Percentiles rank a stretch among this genome's conserved stretches.
These are phyloP conservation scores for Alternaria ventricosa DNA, from an alignment of 2,329 filamentous ascomycete species.

Conservation along the genomic window DNA sequence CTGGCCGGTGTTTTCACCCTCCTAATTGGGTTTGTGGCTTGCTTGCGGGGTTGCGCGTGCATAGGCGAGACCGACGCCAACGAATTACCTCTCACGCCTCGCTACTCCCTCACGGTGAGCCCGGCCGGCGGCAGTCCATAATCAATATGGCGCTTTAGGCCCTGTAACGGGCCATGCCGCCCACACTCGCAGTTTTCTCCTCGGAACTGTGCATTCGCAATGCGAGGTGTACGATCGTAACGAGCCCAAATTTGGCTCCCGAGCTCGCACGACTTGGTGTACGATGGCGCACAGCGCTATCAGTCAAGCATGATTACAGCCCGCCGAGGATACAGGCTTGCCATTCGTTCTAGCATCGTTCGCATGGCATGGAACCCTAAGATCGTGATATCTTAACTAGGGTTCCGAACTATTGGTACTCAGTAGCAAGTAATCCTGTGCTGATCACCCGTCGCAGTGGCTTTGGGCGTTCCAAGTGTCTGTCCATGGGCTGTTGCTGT, in stretches of 20 bases:
- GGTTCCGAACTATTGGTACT: slow-evolving; percentile 40
- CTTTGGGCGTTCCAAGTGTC: slow-evolving; percentile 38
- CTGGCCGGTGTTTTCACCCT: slow-evolving; percentile 17
- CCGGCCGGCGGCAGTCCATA: slow-evolving; percentile 26
- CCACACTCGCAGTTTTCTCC: not conserved
- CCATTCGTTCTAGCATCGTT: slow-evolving; percentile 23
- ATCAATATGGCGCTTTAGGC: slow-evolving; percentile 3
- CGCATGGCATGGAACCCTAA: slow-evolving; percentile 23
- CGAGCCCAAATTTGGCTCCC: slow-evolving; percentile 21
- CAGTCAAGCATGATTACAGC: slow-evolving; percentile 28
- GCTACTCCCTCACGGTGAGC: slow-evolving; percentile 21
- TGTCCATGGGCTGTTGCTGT: slow-evolving; percentile 22
- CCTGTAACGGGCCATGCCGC: slow-evolving; percentile 7
- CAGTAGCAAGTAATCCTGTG: slow-evolving; percentile 30
- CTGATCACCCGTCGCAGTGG: slow-evolving; percentile 47
- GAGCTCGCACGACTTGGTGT: slow-evolving; percentile 20
- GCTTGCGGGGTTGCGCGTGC: slow-evolving; percentile 27
- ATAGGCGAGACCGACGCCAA: slow-evolving; percentile 38
- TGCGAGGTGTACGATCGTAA: slow-evolving; percentile 12
- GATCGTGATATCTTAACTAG: slow-evolving; percentile 15
- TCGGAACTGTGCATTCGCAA: slow-evolving; percentile 2
- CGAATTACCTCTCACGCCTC: slow-evolving; percentile 18
- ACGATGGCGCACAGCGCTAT: slow-evolving; percentile 33
- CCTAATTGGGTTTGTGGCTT: slow-evolving; percentile 17
- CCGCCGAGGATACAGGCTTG: slow-evolving; percentile 17